Evolutionary conservation across 805 yeast genomes (phyloP), one percentile per base, ranked within the genome.

Genomic region (Starmerella floricola): DNA sequence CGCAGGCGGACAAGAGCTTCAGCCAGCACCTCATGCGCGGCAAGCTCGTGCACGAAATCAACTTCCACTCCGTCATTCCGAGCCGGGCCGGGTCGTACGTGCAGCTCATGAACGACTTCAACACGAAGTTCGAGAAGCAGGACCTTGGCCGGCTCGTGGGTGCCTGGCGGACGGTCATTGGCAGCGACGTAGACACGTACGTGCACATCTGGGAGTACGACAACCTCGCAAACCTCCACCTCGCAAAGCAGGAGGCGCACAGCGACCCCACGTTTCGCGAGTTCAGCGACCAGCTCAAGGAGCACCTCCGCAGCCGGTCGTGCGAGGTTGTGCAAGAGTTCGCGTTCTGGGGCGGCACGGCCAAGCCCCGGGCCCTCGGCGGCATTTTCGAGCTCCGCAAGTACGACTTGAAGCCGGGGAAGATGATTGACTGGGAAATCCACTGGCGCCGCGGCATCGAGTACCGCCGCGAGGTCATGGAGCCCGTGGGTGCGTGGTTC

Each of bases 401-500:
- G 30, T 65, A 65, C 48, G 62, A 59, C 23, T 53, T 65, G 31
- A 53, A 55, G 45, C 65, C 70, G 2, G 69, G 69, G 8, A 54
- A 56, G 19, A 55, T 65, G 36, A 51, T 62, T n/a, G 69, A 65
- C 42, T 65, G 69, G 69, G 69, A 66, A 37, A 50, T 55, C n/a
- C 56, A 60, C 42, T 65, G 69, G 69, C 54, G 58, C 28, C 50
- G 56, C 44, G 69, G 69, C 6, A 51, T 65, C 21, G 65, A 65
- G 48, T 61, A 56, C 48, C 62, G 69, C n/a, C 53, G 64, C n/a
- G 60, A 65, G 46, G 70, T 65, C 17, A 65, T 65, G 69, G 68
- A 65, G 55, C 69, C 69, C 1, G 68, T 65, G 2, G 69, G 69
- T 4, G 69, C 69, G 5, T 65, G 69, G 69, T 65, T 65, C 50